Base-by-base conservation (phyloP, 31 red algal species). In the Endocladia muricata region DNA sequence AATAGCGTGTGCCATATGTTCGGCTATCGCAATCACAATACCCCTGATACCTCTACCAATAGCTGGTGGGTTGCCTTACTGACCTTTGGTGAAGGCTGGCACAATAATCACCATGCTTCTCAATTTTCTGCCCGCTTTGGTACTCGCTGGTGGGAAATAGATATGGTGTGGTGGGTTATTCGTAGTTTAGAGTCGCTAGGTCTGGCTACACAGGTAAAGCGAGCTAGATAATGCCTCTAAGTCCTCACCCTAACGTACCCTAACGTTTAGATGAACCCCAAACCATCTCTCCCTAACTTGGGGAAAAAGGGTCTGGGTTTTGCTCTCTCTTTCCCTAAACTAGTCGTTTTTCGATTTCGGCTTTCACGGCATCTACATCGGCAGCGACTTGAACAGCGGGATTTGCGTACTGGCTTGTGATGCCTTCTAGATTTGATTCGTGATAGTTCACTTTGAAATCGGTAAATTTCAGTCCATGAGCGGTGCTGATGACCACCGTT, bases 381-480 rank as follows among this genome's bases (percentile, higher is more conserved):
- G 94, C 85, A 33, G 85, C 83, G 34, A 93, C 82, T 39, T 86
- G 84, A 61, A 90, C 74, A 36, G 93, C 90, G 37, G 80, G 79
- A 58, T 97, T 97, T 2, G 94, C 94, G 70, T 86, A 90, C 47
- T 47, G 39, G 31, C 70, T 79, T 54, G 40, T 37, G 73, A 76
- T 82, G 19, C 93, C 70, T 33, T 93, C 78, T 41, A 97, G 85
- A 65, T 97, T 97, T 37, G 79, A 81, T 69, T 97, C 94, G 43
- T 97, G 94, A 59, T 97, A 97, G 11, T 74, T 59, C 2, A 93
- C 84, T 58, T 97, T 97, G 38, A 73, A 82, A 11, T 97, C 94
- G 3, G 94, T 97, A 48, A 97, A 97, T 60, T 98, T 98, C 49
- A 98, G 82, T 5, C 95, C 95, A 79, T 98, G 95, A 34, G 95